Evolutionary conservation across 164 flowering plant genomes (phyloP).

Genomic region (Annona squamosa): DNA sequence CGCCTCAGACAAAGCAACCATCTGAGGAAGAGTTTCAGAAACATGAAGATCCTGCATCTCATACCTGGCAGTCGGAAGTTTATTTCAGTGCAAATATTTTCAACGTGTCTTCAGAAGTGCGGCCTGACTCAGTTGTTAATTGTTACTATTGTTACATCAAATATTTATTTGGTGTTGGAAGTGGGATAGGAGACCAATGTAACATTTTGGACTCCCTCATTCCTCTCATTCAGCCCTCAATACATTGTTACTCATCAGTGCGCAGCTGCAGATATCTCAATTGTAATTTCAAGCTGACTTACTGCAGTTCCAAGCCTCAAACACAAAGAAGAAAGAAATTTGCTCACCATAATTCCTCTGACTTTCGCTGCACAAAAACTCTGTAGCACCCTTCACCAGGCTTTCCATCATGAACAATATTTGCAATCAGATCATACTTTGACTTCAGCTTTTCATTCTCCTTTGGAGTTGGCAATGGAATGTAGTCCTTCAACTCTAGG

Average conservation of each 20-base stretch:
- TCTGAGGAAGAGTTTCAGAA: constrained; percentile 92
- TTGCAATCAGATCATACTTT: constrained; percentile 92
- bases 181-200: neutral
- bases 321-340: neutral
- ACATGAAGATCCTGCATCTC: constrained; percentile 99
- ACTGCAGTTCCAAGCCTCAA: neutral
- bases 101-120: neutral
- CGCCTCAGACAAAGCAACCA: constrained; percentile 97
- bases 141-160: neutral
- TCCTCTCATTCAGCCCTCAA: neutral
- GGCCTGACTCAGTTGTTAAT: neutral
- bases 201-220: neutral
- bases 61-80: constrained; percentile 42
- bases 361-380: constrained; percentile 94
- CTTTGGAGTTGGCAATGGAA: constrained; percentile 66
- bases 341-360: constrained; percentile 83
- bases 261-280: neutral
- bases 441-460: constrained; percentile 59
- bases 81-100: neutral
- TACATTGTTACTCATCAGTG: neutral
- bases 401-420: constrained; percentile 96
- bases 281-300: neutral
- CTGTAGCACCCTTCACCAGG: constrained; percentile 91
- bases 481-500: constrained; percentile 90
- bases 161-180: neutral